A percentile compares a stretch with the other conserved stretches of the same genome.
Conservation (phyloP, 441 rosid species). For the Erodium trifolium region DNA sequence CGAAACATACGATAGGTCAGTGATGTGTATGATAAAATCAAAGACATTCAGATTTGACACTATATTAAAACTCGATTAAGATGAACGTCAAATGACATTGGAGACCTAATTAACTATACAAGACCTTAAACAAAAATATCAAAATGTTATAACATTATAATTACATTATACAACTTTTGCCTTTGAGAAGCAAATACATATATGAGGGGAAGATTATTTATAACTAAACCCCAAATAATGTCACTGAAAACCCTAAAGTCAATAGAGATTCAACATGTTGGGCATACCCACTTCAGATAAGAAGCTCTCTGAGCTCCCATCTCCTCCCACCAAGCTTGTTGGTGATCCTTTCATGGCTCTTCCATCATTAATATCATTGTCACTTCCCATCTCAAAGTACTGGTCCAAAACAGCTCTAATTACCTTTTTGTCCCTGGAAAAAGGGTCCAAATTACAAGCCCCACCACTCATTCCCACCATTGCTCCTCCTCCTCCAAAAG, state of each 20-base stretch:
- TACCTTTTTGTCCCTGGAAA: conserved; percentile 30
- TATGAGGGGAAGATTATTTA: too few relatives aligned
- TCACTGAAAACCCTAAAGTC: conserved; percentile 9
- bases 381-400: conserved; percentile 28
- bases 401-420: conserved; percentile 37
- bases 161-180: too few relatives aligned
- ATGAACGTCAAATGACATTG: too few relatives aligned
- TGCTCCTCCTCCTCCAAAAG: conserved; percentile 15
- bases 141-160: too few relatives aligned
- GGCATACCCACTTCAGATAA: conserved; percentile 42
- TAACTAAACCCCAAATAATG: too few relatives aligned
- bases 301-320: conserved; percentile 40
- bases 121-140: too few relatives aligned
- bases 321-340: conserved; percentile 27
- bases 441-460: conserved; percentile 19
- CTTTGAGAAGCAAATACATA: too few relatives aligned
- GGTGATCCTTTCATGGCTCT: conserved; percentile 23
- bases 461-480: conserved; percentile 5
- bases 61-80: too few relatives aligned
- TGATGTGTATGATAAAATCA: too few relatives aligned
- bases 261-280: conserved; percentile 19
- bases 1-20: too few relatives aligned
- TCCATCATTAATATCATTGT: conserved; percentile 5
- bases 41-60: too few relatives aligned
- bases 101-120: too few relatives aligned